Evolutionary conservation across 225 moss, liverwort and hornwort species (phyloP).

Genomic region (Takakia lepidozioides): DNA sequence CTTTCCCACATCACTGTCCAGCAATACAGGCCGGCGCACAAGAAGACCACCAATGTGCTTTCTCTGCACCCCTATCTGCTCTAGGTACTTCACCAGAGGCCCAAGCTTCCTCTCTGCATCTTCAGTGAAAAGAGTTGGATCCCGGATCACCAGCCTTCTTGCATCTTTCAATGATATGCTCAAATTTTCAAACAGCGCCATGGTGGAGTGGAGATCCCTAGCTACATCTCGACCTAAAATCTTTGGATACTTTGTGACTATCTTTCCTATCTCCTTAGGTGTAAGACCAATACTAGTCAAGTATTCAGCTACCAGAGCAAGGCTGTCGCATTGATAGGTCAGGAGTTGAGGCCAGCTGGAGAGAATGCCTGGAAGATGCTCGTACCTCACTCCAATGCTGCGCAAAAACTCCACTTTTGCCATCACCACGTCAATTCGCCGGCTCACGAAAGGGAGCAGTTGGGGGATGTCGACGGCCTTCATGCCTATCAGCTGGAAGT

Average conservation of each 20-base stretch:
- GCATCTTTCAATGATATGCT: constrained; percentile 35
- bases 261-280: constrained; percentile 38
- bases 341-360: constrained; percentile 49
- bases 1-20: constrained; percentile 53
- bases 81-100: constrained; percentile 33
- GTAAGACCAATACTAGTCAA: constrained; percentile 35
- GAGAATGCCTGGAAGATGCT: constrained; percentile 39
- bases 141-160: constrained; percentile 40
- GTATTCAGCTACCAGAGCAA: constrained; percentile 39
- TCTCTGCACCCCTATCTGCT: constrained; percentile 32
- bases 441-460: constrained; percentile 38
- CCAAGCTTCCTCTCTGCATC: constrained; percentile 30
- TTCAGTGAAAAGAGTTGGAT: constrained; percentile 42
- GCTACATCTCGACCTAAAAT: constrained; percentile 35
- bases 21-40: constrained; percentile 35
- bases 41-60: constrained; percentile 38
- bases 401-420: constrained; percentile 55
- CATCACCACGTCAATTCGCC: constrained; percentile 43
- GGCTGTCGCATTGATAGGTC: constrained; percentile 27
- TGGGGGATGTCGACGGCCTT: constrained; percentile 44
- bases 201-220: constrained; percentile 26
- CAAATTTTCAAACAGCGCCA: constrained; percentile 21
- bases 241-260: constrained; percentile 46
- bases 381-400: constrained; percentile 36
- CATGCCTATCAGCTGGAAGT: constrained; percentile 56